Conservation (phyloP, 1,139 yeast genomes). For the Candida sojae region DNA sequence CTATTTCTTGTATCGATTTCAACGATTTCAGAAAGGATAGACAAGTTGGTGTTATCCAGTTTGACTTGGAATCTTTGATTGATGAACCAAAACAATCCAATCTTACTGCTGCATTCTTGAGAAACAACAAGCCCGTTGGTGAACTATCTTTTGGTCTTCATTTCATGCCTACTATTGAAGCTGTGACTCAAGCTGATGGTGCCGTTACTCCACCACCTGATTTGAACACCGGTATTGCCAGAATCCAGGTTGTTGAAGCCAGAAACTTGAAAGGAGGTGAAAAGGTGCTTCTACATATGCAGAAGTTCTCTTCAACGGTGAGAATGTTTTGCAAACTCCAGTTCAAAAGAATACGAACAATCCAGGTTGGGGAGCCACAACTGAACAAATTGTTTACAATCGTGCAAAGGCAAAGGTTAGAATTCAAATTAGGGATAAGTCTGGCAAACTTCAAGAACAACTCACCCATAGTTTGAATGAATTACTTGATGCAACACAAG, state of each 20-base stretch:
- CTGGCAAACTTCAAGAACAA: slow-evolving; percentile 59
- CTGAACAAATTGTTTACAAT: slow-evolving; percentile 75
- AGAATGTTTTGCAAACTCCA: slow-evolving; percentile 56
- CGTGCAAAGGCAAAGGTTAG: slow-evolving; percentile 69
- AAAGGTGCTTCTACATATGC: slow-evolving; percentile 63
- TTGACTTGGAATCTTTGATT: slow-evolving; percentile 69
- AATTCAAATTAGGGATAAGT: slow-evolving; percentile 63
- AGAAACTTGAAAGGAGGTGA: slow-evolving; percentile 48
- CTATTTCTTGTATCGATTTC: slow-evolving; percentile 68
- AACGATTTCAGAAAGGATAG: slow-evolving; percentile 82
- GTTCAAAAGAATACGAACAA: slow-evolving; percentile 61
- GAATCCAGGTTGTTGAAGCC: slow-evolving; percentile 54
- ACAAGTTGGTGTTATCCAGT: slow-evolving; percentile 73
- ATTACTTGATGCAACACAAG: slow-evolving; percentile 74
- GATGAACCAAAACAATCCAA: slow-evolving; percentile 55
- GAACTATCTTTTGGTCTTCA: slow-evolving; percentile 66
- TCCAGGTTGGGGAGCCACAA: slow-evolving; percentile 67
- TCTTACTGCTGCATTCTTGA: slow-evolving; percentile 57
- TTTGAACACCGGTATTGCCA: slow-evolving; percentile 86
- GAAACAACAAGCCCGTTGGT: slow-evolving; percentile 85
- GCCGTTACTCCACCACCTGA: slow-evolving; percentile 87
- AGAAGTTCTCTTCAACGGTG: slow-evolving; percentile 67
- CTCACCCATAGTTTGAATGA: slow-evolving; percentile 67
- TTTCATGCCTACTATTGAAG: slow-evolving; percentile 79
- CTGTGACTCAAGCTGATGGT: slow-evolving; percentile 79